phyloP scores from a whole-genome alignment of 768 basidiomycete genomes.

The Pholiota microspora region DNA sequence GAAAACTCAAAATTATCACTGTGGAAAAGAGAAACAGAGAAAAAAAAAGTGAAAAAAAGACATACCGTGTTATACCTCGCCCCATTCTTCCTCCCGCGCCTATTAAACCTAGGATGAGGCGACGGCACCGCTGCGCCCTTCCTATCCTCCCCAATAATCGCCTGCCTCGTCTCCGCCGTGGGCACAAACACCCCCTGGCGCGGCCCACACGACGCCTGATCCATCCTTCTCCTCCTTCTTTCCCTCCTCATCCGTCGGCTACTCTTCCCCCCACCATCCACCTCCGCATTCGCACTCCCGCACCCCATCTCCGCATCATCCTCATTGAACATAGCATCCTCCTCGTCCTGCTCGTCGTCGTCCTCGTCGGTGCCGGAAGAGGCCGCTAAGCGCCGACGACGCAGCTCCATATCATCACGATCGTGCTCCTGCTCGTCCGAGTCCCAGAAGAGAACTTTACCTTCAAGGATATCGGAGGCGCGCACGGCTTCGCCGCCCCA shows the following conservation, averaged over 20 bases:
- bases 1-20: no score
- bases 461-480: slow-evolving; percentile 72
- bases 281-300: neutral
- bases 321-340: neutral
- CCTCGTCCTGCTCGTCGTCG: neutral
- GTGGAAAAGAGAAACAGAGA: neutral
- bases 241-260: slow-evolving; percentile 8
- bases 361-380: neutral
- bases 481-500: slow-evolving; percentile 37
- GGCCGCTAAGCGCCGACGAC: neutral
- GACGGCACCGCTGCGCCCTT: slow-evolving; percentile 40
- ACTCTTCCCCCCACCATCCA: neutral
- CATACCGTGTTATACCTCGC: slow-evolving; percentile 26
- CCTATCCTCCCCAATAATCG: slow-evolving; percentile 44
- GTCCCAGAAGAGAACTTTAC: slow-evolving; percentile 50
- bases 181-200: slow-evolving; percentile 41
- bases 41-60: slow-evolving; percentile 18
- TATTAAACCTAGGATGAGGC: slow-evolving; percentile 45
- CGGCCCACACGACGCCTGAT: slow-evolving; percentile 28
- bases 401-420: slow-evolving; percentile 18
- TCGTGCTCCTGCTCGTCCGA: slow-evolving; percentile 37
- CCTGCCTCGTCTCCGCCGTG: slow-evolving; percentile 32
- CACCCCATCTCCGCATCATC: slow-evolving; percentile 1
- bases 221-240: slow-evolving; percentile 5
- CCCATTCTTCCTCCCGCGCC: slow-evolving; percentile 19